Percentiles rank a stretch among this genome's conserved stretches.
phyloP scores from a whole-genome alignment of 176 grass and related monocot species.

The Typha latifolia region DNA sequence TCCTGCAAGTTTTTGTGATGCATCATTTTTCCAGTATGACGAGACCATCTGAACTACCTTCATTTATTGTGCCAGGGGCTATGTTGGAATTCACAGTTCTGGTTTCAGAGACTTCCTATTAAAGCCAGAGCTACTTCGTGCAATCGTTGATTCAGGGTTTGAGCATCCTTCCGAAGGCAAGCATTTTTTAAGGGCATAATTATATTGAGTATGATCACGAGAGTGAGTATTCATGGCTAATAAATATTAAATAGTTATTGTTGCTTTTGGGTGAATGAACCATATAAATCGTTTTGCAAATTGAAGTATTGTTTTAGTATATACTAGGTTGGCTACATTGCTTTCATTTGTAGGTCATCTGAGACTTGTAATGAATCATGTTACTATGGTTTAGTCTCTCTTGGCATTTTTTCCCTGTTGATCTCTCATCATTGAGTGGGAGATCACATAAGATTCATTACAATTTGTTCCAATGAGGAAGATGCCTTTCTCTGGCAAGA shows the following conservation, averaged over 20 bases:
- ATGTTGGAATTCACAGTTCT: constrained; percentile 98
- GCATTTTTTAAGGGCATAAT: background rate
- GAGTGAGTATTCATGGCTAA: too few relatives aligned
- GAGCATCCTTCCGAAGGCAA: constrained; percentile 99
- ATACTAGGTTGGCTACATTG: too few relatives aligned
- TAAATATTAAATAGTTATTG: too few relatives aligned
- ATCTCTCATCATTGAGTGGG: background rate
- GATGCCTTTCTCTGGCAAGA: too few relatives aligned
- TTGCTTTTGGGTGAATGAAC: too few relatives aligned
- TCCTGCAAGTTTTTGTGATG: background rate
- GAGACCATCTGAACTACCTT: background rate
- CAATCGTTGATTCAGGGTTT: constrained; percentile 95
- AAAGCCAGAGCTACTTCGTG: constrained; percentile 93
- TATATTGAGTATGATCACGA: too few relatives aligned
- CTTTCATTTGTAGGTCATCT: too few relatives aligned
- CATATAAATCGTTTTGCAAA: too few relatives aligned
- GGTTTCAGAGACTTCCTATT: constrained; percentile 96
- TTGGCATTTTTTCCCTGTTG: background rate
- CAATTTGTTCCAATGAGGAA: too few relatives aligned
- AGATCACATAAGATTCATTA: too few relatives aligned
- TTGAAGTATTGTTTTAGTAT: too few relatives aligned
- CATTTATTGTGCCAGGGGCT: constrained; percentile 39
- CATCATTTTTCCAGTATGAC: background rate
- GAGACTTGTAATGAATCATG: too few relatives aligned
- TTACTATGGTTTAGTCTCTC: background rate